Evolutionary conservation across 306 rosid species (phyloP).

Genomic region (Begonia masoniana): DNA sequence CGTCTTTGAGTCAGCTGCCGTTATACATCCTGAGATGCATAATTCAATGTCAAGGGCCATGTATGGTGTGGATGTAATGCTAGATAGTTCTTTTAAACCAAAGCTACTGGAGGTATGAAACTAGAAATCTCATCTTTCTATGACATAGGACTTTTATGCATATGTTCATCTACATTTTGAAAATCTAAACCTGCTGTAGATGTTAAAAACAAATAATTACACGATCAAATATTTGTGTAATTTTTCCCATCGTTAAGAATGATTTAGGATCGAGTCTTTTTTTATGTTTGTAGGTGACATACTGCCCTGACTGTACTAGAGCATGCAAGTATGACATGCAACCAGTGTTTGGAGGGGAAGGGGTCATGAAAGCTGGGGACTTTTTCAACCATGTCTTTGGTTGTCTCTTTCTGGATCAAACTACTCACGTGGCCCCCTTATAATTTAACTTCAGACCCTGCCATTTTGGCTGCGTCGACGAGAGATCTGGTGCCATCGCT

Average conservation of each 20-base stretch:
- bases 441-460: conserved; percentile 9
- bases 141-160: no score
- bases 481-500: no score
- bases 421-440: conserved; percentile 50
- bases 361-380: conserved; percentile 32
- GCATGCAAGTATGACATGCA: conserved; percentile 76
- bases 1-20: conserved; percentile 76
- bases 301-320: conserved; percentile 91
- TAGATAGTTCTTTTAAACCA: conserved; percentile 60
- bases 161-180: neutral
- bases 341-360: conserved; percentile 38
- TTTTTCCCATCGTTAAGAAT: neutral
- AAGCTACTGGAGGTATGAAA: conserved; percentile 77
- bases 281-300: conserved; percentile 55
- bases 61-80: conserved; percentile 91
- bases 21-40: conserved; percentile 83
- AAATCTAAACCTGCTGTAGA: neutral
- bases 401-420: conserved; percentile 73
- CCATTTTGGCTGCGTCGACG: neutral
- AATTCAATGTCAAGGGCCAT: conserved; percentile 71
- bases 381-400: conserved; percentile 66
- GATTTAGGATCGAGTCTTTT: neutral
- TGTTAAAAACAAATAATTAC: neutral
- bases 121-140: neutral
- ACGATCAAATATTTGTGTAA: neutral